Base-by-base conservation (phyloP, 768 basidiomycete species). In the Boletus rex-veris region DNA sequence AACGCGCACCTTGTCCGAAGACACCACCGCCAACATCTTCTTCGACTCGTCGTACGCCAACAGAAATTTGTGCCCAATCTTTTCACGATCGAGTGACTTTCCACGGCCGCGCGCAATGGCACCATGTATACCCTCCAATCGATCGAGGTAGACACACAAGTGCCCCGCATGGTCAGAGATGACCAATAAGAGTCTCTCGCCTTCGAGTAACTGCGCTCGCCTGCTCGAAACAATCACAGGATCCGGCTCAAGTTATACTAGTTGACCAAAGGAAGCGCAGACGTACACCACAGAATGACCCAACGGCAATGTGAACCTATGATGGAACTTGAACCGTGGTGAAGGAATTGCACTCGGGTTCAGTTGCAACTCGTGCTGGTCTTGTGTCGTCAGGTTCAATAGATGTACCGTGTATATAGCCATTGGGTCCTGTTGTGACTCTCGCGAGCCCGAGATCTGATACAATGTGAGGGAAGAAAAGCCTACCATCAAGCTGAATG, bases 1-100 rank as follows among this genome's bases (percentile, higher is more conserved):
- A 28, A 30, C 3, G 11, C 51, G 4, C n/a, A 76, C 80, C 70
- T 76, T 80, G 6, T 68, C 69, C 0, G 72, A 61, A 5, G 75
- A 68, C 48, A 80, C 77, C 0, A 83, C 53, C 0, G 75, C 74
- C 19, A 85, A 58, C 64, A 78, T 74, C 3, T 77, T 74, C 55
- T 74, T 80, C 10, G 69, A 64, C 58, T 84, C 82, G 41, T 85
- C 81, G 53, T 75, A 82, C 0, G 82, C 72, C 5, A 83, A 48
- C 7, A 78, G 16, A 44, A 74, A 70, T 8, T 76, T 69, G 3
- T 71, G 62, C 0, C 79, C 81, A 12, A 82, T 71, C 59, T 77
- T 81, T 52, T 78, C 75, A 8, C 70, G 73, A 49, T 74, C 71
- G 15, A 83, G 61, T 0, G n/a, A 30, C 46, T 75, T 75, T 28